Evolutionary conservation across 495 filamentous ascomycete genomes (phyloP).

Genomic region (Lasiosphaeriaceae sp.): DNA sequence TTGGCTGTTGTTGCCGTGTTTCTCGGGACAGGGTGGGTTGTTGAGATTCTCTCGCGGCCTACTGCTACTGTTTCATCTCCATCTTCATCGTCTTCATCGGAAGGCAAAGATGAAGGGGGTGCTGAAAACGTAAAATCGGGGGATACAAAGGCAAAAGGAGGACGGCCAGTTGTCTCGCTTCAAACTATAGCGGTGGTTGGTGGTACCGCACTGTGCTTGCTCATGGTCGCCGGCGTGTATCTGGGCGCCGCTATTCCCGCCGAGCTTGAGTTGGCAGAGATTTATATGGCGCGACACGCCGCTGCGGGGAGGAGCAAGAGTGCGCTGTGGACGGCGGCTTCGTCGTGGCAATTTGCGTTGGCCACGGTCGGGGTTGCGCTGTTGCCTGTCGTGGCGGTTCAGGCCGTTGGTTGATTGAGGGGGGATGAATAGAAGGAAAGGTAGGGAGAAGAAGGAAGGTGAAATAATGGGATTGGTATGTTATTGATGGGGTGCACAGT

Average conservation of each 20-base stretch:
- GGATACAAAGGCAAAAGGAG: not conserved
- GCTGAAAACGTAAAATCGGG: no score
- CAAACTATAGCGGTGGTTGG: not conserved
- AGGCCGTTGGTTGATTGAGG: not conserved
- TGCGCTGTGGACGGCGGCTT: conserved; percentile 4
- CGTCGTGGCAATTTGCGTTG: conserved; percentile 16
- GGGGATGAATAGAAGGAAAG: not conserved
- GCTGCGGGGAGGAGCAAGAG: not conserved
- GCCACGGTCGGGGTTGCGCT: conserved; percentile 8
- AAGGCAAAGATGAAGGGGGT: no score
- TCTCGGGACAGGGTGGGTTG: no score
- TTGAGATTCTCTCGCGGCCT: no score
- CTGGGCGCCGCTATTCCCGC: conserved; percentile 3
- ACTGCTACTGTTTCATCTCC: no score
- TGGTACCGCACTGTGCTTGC: not conserved
- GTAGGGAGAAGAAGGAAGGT: not conserved
- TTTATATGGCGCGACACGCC: no score
- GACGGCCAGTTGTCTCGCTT: not conserved
- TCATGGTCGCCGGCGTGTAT: not conserved
- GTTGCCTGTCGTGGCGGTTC: not conserved
- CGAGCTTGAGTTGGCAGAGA: not conserved
- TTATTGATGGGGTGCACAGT: no score
- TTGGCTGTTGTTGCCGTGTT: no score
- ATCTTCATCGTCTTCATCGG: no score
- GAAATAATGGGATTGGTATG: no score